A percentile compares a stretch with the other conserved stretches of the same genome.
Conservation (phyloP, 1,139 yeast species). For the Candida dubliniensis region DNA sequence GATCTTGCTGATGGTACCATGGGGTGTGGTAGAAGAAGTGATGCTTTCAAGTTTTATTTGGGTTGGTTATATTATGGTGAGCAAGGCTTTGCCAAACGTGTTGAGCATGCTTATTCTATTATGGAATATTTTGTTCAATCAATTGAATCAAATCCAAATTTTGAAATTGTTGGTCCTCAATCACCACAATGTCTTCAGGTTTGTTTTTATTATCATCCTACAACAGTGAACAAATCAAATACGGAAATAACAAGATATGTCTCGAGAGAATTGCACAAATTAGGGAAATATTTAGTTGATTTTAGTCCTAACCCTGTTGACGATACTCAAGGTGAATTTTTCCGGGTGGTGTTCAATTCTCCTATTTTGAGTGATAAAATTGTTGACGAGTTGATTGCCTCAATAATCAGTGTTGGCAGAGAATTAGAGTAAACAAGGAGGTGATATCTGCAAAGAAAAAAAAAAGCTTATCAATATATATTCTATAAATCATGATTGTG, state of each 20-base stretch:
- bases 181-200: slow-evolving; percentile 83
- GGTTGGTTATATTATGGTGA: slow-evolving; percentile 83
- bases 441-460: too few species aligned
- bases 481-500: too few species aligned
- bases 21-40: slow-evolving; percentile 91
- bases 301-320: slow-evolving; percentile 71
- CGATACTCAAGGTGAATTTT: slow-evolving; percentile 68
- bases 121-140: slow-evolving; percentile 58
- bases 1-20: slow-evolving; percentile 89
- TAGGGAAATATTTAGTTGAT: slow-evolving; percentile 72
- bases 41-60: slow-evolving; percentile 73
- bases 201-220: slow-evolving; percentile 72
- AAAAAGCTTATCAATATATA: too few species aligned
- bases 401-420: slow-evolving; percentile 31
- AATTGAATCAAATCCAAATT: slow-evolving; percentile 37
- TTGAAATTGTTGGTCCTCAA: slow-evolving; percentile 47
- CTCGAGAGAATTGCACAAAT: slow-evolving; percentile 58
- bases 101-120: slow-evolving; percentile 71
- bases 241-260: slow-evolving; percentile 64
- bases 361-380: slow-evolving; percentile 51
- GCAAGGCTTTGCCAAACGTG: slow-evolving; percentile 52
- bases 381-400: slow-evolving; percentile 39
- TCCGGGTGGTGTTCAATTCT: slow-evolving; percentile 81
- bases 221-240: slow-evolving; percentile 32
- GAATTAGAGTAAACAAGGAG: slow-evolving; percentile 8